phyloP scores from a whole-genome alignment of 1,284 basidiomycete genomes.

The Puccinia brachypodii region DNA sequence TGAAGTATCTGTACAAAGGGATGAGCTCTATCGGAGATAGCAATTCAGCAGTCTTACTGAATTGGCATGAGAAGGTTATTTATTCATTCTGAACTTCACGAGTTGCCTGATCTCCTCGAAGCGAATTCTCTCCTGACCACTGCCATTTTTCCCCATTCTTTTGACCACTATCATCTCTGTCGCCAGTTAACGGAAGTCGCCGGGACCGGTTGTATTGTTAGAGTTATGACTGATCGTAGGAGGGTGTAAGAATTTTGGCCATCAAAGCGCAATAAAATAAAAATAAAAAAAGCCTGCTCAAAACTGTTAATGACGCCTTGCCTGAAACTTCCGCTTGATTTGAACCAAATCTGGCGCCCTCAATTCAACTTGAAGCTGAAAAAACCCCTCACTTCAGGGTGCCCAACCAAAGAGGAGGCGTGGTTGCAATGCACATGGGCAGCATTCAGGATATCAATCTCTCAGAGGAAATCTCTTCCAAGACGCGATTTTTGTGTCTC shows the following conservation, averaged over 20 bases:
- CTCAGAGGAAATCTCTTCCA: too few species aligned
- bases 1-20: constrained; percentile 99
- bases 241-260: constrained; percentile 62
- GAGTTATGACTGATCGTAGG: constrained; percentile 93
- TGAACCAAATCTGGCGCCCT: too few species aligned
- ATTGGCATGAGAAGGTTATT: constrained; percentile 92
- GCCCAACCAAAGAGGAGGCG: too few species aligned
- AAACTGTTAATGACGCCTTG: too few species aligned
- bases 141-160: not conserved
- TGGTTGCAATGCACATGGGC: too few species aligned
- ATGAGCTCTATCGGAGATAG: constrained; percentile 81
- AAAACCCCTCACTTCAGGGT: too few species aligned
- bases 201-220: constrained; percentile 92
- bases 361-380: too few species aligned
- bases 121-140: not conserved
- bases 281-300: too few species aligned
- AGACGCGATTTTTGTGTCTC: too few species aligned
- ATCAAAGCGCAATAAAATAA: not conserved
- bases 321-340: too few species aligned
- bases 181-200: constrained; percentile 85
- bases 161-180: not conserved
- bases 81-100: not conserved
- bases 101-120: constrained; percentile 12
- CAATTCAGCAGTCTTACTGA: constrained; percentile 82
- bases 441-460: too few species aligned